phyloP scores from a whole-genome alignment of 2,329 filamentous ascomycete genomes.

The Stemphylium lycopersici region DNA sequence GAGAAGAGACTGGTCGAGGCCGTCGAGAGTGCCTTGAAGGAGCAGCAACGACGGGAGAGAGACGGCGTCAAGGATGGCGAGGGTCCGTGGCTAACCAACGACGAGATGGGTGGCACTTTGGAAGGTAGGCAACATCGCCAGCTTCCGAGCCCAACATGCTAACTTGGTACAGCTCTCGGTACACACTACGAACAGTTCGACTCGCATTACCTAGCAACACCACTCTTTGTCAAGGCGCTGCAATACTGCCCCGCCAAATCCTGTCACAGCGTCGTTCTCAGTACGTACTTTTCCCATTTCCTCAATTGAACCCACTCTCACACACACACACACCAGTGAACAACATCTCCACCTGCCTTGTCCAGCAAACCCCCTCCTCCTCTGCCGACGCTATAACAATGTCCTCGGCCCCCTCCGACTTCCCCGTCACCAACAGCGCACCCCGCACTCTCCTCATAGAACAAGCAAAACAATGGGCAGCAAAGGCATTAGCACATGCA shows the following conservation, averaged over 20 bases:
- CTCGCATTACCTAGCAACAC: slow-evolving; percentile 80
- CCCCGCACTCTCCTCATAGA: slow-evolving; percentile 68
- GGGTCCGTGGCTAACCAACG: slow-evolving; percentile 71
- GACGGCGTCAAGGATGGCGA: slow-evolving; percentile 74
- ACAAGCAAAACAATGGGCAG: slow-evolving; percentile 77
- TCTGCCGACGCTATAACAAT: slow-evolving; percentile 34
- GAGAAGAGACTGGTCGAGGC: slow-evolving; percentile 80
- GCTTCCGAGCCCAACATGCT: slow-evolving; percentile 9
- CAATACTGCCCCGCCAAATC: slow-evolving; percentile 66
- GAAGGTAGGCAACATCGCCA: slow-evolving; percentile 60
- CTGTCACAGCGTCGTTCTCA: slow-evolving; percentile 83
- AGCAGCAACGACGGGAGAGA: slow-evolving; percentile 70
- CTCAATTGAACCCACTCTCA: slow-evolving; percentile 10
- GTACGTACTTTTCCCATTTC: slow-evolving; percentile 52
- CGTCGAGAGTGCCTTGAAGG: slow-evolving; percentile 78
- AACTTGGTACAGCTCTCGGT: slow-evolving; percentile 66
- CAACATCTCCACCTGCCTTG: slow-evolving; percentile 76
- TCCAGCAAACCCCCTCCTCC: slow-evolving; percentile 62
- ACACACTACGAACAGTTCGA: slow-evolving; percentile 75
- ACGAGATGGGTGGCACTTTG: slow-evolving; percentile 75
- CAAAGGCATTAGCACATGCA: slow-evolving; percentile 74
- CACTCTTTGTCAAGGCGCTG: slow-evolving; percentile 85
- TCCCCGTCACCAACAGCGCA: slow-evolving; percentile 48
- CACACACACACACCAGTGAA: slow-evolving; percentile 63
- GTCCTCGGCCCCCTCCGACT: slow-evolving; percentile 44